These are phyloP conservation scores for Clavaria fumosa DNA, from an alignment of 768 basidiomycete genomes.

Conservation along the genomic window DNA sequence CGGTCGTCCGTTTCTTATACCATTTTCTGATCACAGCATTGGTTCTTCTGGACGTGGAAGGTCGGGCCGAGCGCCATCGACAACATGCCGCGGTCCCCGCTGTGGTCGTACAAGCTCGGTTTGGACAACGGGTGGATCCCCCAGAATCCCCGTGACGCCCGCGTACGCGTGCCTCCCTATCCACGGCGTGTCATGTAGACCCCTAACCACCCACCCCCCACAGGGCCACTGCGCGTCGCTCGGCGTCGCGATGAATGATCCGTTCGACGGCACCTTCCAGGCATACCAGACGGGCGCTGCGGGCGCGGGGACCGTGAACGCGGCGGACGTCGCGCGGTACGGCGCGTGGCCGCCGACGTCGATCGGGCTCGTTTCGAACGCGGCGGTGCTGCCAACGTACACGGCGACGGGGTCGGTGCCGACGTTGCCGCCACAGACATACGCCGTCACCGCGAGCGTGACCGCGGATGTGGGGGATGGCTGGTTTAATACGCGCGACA, in stretches of 20 bases:
- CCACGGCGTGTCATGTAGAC: too few relatives aligned
- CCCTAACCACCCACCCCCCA: too few relatives aligned
- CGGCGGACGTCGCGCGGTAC: constrained; percentile 24
- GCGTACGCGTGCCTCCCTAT: constrained; percentile 1
- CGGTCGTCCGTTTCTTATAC: too few relatives aligned
- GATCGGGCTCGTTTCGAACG: constrained; percentile 36
- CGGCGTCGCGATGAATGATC: constrained; percentile 23
- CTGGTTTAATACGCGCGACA: constrained; percentile 42
- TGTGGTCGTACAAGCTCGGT: constrained; percentile 47
- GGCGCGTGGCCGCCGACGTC: constrained; percentile 46
- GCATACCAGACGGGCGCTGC: constrained; percentile 60
- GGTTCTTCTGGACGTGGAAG: constrained; percentile 42
- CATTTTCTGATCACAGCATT: constrained; percentile 12
- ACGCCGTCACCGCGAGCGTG: constrained; percentile 25
- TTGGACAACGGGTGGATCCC: constrained; percentile 87
- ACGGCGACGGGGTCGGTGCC: constrained; percentile 49
- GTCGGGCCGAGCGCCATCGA: constrained; percentile 6
- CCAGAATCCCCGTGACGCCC: constrained; percentile 21
- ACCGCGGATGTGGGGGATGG: constrained; percentile 33
- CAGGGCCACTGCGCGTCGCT: constrained; percentile 50
- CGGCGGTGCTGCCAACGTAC: constrained; percentile 41
- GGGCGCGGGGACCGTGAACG: constrained; percentile 34
- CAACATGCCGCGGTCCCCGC: constrained; percentile 21
- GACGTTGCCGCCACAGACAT: constrained; percentile 34
- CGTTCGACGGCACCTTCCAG: constrained; percentile 31